Percentiles rank a stretch among this genome's conserved stretches.
Evolutionary conservation across 371 early-diverging fungal genomes (phyloP).

Genomic region (Syncephalastrum racemosum): DNA sequence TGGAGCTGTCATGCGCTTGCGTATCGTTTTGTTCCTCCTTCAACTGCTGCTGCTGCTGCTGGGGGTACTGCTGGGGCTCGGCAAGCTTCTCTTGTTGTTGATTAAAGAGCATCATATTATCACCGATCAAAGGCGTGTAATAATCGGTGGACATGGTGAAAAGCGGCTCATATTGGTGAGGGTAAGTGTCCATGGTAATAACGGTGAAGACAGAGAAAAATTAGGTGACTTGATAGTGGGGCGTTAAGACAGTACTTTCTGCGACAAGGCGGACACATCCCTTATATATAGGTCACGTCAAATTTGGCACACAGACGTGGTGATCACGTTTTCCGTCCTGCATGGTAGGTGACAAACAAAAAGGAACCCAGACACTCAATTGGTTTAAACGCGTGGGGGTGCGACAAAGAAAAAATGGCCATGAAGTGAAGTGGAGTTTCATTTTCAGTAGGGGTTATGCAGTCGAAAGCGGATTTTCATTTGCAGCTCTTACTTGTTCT

Average conservation of each 20-base stretch:
- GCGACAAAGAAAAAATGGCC: too few relatives aligned
- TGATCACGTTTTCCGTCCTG: constrained; percentile 7
- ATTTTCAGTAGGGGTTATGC: too few relatives aligned
- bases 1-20: background rate
- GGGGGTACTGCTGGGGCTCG: background rate
- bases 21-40: background rate
- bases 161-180: background rate
- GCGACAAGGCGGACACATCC: background rate
- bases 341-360: too few relatives aligned
- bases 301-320: constrained; percentile 13
- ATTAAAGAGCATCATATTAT: background rate
- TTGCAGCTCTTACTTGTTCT: too few relatives aligned
- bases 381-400: too few relatives aligned
- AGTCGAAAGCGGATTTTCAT: too few relatives aligned
- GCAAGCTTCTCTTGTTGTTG: constrained; percentile 1
- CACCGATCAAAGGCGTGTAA: constrained; percentile 5
- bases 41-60: background rate
- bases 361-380: too few relatives aligned
- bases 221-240: background rate
- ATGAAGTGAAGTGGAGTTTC: too few relatives aligned
- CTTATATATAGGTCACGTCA: constrained; percentile 11
- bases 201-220: background rate
- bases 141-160: constrained; percentile 6
- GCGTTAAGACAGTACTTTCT: background rate
- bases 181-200: constrained; percentile 7